phyloP scores from a whole-genome alignment of 768 basidiomycete species.

The Hortiboletus campestris region DNA sequence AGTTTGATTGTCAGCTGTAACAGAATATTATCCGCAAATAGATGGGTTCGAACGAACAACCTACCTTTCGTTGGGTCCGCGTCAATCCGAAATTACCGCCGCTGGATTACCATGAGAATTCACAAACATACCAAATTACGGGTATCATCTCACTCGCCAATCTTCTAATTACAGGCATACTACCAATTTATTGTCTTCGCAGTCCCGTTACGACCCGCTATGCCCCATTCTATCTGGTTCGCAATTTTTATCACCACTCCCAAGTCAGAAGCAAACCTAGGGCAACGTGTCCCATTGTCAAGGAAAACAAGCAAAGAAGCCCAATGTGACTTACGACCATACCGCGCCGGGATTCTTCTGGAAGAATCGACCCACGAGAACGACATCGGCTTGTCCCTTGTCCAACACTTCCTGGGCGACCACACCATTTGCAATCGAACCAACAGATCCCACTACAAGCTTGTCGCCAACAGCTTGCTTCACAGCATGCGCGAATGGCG shows the following conservation, averaged over 20 bases:
- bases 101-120: too few relatives aligned
- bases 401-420: constrained; percentile 46
- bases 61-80: too few relatives aligned
- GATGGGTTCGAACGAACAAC: too few relatives aligned
- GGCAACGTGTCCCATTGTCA: background rate
- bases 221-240: constrained; percentile 57
- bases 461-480: constrained; percentile 45
- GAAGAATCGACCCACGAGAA: constrained; percentile 54
- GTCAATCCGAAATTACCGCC: too few relatives aligned
- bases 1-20: too few relatives aligned
- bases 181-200: constrained; percentile 17
- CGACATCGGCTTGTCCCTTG: constrained; percentile 42
- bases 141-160: too few relatives aligned
- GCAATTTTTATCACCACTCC: constrained; percentile 46
- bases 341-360: constrained; percentile 56
- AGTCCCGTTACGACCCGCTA: constrained; percentile 35
- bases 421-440: constrained; percentile 33
- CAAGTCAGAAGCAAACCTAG: constrained; percentile 52
- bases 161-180: background rate
- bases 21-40: too few relatives aligned
- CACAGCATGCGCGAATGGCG: constrained; percentile 54
- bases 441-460: constrained; percentile 32
- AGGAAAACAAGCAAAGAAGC: background rate
- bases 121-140: too few relatives aligned
- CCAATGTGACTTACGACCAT: constrained; percentile 30